A percentile compares a stretch with the other conserved stretches of the same genome.
These are phyloP conservation scores for Mycena citricolor DNA, from an alignment of 1,284 basidiomycete genomes.

Conservation along the genomic window DNA sequence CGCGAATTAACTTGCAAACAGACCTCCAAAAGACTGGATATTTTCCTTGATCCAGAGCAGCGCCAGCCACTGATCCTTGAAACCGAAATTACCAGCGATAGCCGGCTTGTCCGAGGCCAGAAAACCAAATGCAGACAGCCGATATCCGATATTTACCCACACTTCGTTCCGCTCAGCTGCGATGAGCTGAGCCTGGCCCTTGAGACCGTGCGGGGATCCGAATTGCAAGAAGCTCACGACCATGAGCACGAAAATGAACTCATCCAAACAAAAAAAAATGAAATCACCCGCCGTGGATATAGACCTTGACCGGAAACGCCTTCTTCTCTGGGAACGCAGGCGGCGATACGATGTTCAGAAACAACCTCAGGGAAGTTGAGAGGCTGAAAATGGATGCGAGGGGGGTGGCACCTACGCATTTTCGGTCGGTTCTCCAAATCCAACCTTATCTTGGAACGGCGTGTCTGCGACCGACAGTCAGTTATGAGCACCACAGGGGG, in stretches of 20 bases:
- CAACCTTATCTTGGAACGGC: slow-evolving; percentile 56
- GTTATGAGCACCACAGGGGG: background rate
- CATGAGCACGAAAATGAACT: slow-evolving; percentile 1
- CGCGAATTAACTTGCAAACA: slow-evolving; percentile 4
- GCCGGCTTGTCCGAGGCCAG: slow-evolving; percentile 60
- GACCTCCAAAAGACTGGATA: slow-evolving; percentile 61
- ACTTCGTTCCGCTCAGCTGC: slow-evolving; percentile 64
- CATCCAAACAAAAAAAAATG: background rate
- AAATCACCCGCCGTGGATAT: slow-evolving; percentile 70
- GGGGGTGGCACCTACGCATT: slow-evolving; percentile 48
- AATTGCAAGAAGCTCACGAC: slow-evolving; percentile 71
- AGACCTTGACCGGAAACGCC: slow-evolving; percentile 67
- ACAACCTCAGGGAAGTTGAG: slow-evolving; percentile 44
- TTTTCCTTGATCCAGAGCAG: slow-evolving; percentile 61
- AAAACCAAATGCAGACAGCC: slow-evolving; percentile 74
- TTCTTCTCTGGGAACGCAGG: slow-evolving; percentile 49
- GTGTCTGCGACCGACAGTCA: slow-evolving; percentile 32
- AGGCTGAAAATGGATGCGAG: background rate
- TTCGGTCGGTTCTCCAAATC: slow-evolving; percentile 65
- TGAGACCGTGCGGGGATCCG: slow-evolving; percentile 63
- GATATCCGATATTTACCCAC: slow-evolving; percentile 72
- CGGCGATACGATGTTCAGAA: slow-evolving; percentile 69
- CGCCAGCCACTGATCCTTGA: slow-evolving; percentile 75
- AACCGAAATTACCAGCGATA: slow-evolving; percentile 72
- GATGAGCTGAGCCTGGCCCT: slow-evolving; percentile 64